Base-by-base conservation (phyloP, 371 early-diverging fungal species). In the Actinomucor elegans region DNA sequence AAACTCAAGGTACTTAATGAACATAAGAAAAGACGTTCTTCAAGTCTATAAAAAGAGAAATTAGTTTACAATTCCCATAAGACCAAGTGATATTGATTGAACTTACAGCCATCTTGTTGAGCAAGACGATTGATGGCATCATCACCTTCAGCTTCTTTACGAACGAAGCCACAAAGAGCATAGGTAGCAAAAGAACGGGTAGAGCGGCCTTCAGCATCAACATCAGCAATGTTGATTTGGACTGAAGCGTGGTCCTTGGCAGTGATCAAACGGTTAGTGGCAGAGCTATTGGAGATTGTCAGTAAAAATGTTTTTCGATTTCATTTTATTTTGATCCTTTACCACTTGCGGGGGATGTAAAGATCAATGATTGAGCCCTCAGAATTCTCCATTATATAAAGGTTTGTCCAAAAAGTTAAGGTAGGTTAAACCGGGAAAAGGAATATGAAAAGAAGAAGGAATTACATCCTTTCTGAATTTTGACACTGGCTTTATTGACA, bases 51-150 rank as follows among this genome's bases (percentile, higher is more conserved):
- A n/a, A 45, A 32, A 40, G 33, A 36, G 42, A 26, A 26, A 17
- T 4, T 11, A 27, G 8, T 5, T 23, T 40, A 10, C 20, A 12
- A 5, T 31, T 15, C 21, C 7, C 28, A 27, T 10, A 15, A 36
- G 11, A 14, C n/a, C 7, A 1, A 15, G 3, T 26, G 3, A 36
- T 18, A 15, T 18, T 14, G 15, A 11, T 24, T 33, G n/a, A n/a
- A 70, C 77, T 66, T 76, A 76, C 77, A 69, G 45, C 97, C 97
- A 76, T 94, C 92, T 64, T 86, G 67, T 73, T 93, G 90, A 62
- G 94, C 91, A 53, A 98, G 83, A 59, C 97, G 90, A 94, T 98
- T 96, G 63, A 98, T 64, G 64, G 94, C 90, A 81, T 97, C 97
- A 69, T 98, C 97, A 55, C 92, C 79, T 84, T 98, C 96, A 56